Conservation (phyloP, 164 flowering plant species). For the Taxillus chinensis region DNA sequence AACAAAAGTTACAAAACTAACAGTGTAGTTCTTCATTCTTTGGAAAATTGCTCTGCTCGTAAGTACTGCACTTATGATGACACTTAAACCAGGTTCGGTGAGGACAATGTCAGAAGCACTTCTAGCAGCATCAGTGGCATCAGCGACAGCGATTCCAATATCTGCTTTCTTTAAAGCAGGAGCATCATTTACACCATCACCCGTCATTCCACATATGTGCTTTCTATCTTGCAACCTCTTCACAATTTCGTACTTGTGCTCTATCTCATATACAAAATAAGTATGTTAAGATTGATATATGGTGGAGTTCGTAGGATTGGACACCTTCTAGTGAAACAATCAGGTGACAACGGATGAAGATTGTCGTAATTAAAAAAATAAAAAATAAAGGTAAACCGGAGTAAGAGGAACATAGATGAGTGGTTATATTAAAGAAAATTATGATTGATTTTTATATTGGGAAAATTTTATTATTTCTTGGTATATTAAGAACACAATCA, state of each 20-base stretch:
- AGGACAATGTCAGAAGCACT: constrained; percentile 46
- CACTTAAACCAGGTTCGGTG: constrained; percentile 44
- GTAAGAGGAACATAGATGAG: too few species aligned
- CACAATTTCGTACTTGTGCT: constrained; percentile 45
- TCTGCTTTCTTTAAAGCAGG: constrained; percentile 47
- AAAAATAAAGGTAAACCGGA: background rate
- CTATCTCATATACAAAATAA: constrained; percentile 10
- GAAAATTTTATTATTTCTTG: too few species aligned
- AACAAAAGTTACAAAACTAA: constrained; percentile 11
- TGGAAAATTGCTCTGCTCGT: constrained; percentile 51
- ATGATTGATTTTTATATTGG: too few species aligned
- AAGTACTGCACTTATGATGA: constrained; percentile 47
- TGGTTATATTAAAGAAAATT: too few species aligned
- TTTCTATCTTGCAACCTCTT: constrained; percentile 38
- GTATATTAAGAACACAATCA: background rate
- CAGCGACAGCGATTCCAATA: constrained; percentile 47
- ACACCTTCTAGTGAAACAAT: background rate
- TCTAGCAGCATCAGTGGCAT: constrained; percentile 49
- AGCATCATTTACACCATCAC: constrained; percentile 49
- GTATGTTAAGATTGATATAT: background rate
- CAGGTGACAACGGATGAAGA: background rate
- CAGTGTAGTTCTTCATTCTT: constrained; percentile 50
- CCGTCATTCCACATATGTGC: constrained; percentile 43
- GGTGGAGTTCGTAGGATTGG: background rate
- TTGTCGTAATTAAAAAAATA: too few species aligned